Base-by-base conservation (phyloP, 2,329 filamentous ascomycete species). In the Conoideocrella luteorostrata region DNA sequence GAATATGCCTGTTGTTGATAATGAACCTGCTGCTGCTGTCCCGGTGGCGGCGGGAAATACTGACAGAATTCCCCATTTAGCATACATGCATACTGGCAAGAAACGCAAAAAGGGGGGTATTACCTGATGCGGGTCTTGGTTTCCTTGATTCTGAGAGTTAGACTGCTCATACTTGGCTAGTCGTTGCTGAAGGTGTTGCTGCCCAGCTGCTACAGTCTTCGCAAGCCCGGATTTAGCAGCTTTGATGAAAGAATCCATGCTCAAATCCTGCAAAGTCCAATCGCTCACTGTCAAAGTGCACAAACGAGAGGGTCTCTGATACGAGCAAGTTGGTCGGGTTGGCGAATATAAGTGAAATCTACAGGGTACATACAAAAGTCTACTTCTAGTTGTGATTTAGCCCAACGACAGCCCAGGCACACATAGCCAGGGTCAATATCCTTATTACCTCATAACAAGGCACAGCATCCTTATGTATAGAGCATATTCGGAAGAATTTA, bases 171-270 rank as follows among this genome's bases (percentile, higher is more conserved):
- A 45, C 39, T 48, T 50, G n/a, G 35, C 35, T 7, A 48, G 32
- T 10, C 43, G 45, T 36, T 50, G 49, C 36, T 51, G 49, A 4
- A 51, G 20, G 7, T 50, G 45, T 29, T 51, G 49, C 37, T 51
- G 47, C 5, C 49, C 49, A 11, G 39, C 48, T 5, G 49, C 45
- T 20, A 47, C 45, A 2, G 47, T 47, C 22, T 51, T 51, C 18
- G 42, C 45, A 4, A 51, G 43, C 17, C 49, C 49, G 9, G 20
- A 46, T 20, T 51, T 49, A 33, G 48, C 43, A 11, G 44, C 45
- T 18, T 47, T 51, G 3, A 45, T 37, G 11, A 51, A 45, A 12
- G 41, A 30, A 26, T 50, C 49, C 49, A 51, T 51, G 32, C n/a
- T n/a, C n/a, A n/a, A n/a, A n/a, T n/a, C n/a, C n/a, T n/a, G n/a